These are phyloP conservation scores for Alternaria viburni DNA, from an alignment of 2,329 filamentous ascomycete genomes.

Conservation along the genomic window DNA sequence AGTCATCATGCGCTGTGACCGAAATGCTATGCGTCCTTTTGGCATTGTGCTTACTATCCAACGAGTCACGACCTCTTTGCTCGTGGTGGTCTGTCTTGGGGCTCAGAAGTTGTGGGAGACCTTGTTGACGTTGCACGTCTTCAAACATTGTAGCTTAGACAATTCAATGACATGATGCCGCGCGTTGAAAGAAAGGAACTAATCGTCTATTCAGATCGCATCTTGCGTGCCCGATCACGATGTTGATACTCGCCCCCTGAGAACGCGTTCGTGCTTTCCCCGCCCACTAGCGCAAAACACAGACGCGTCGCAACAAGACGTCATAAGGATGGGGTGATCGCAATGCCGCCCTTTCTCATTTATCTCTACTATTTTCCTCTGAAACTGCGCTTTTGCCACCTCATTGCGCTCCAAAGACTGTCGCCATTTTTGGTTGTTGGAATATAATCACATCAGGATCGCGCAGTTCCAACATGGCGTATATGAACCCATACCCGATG, in stretches of 20 bases:
- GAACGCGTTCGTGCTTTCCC: background rate
- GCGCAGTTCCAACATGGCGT: background rate
- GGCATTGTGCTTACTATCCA: background rate
- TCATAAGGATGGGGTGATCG: background rate
- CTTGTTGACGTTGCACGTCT: rapidly evolving
- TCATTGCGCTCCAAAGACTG: background rate
- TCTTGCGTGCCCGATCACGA: background rate
- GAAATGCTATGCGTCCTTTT: background rate
- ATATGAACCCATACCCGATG: background rate
- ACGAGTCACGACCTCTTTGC: background rate
- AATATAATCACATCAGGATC: background rate
- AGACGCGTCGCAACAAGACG: conserved; percentile 1
- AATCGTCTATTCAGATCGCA: too few relatives aligned
- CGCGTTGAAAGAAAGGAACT: too few relatives aligned
- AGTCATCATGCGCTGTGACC: background rate
- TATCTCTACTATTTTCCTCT: background rate
- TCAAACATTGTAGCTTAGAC: too few relatives aligned
- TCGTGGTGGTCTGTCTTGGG: background rate
- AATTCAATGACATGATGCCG: rapidly evolving
- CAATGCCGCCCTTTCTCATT: background rate
- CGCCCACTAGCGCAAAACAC: background rate
- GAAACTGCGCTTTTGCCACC: background rate
- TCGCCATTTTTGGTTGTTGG: background rate
- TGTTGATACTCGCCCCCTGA: background rate
- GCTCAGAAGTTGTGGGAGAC: background rate